These are phyloP conservation scores for Volvox carteri DNA, from an alignment of 163 green algal species.

Conservation along the genomic window DNA sequence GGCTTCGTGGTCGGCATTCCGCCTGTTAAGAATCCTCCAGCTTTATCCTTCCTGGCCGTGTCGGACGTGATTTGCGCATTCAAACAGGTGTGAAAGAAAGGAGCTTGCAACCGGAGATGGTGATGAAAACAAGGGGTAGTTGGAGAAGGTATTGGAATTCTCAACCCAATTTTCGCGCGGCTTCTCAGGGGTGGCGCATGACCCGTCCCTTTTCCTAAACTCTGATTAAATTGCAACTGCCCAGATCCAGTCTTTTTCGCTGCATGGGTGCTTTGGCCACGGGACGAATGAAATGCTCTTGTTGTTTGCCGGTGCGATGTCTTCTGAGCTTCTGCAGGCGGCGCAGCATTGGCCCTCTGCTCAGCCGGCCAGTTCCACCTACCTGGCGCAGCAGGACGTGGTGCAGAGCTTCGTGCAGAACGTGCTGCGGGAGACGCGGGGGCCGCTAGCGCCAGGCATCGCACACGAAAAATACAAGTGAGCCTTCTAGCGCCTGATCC, in stretches of 20 bases:
- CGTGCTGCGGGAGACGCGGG: conserved; percentile 48
- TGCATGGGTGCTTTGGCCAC: too few relatives aligned
- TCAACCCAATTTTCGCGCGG: too few relatives aligned
- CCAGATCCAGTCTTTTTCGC: too few relatives aligned
- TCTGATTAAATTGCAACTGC: too few relatives aligned
- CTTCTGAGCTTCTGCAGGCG: too few relatives aligned
- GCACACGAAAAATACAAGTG: conserved; percentile 40
- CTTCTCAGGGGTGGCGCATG: too few relatives aligned
- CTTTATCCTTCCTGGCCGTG: conserved; percentile 42
- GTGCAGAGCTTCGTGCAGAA: conserved; percentile 54
- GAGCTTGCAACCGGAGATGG: too few relatives aligned
- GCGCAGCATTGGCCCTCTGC: conserved; percentile 18
- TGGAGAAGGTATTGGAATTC: too few relatives aligned
- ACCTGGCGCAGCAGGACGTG: conserved; percentile 42
- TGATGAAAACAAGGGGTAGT: too few relatives aligned
- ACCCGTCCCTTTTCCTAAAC: too few relatives aligned
- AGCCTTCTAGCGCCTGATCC: neutral
- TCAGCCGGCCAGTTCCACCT: neutral
- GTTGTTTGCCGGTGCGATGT: too few relatives aligned
- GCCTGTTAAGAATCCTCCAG: conserved; percentile 47
- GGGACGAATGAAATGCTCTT: too few relatives aligned
- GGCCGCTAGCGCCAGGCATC: conserved; percentile 42
- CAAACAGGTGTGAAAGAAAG: conserved; percentile 37
- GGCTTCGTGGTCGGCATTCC: conserved; percentile 48
- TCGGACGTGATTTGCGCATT: conserved; percentile 53